Evolutionary conservation across 2,329 filamentous ascomycete genomes (phyloP).

Genomic region (Sporothrix pallida): DNA sequence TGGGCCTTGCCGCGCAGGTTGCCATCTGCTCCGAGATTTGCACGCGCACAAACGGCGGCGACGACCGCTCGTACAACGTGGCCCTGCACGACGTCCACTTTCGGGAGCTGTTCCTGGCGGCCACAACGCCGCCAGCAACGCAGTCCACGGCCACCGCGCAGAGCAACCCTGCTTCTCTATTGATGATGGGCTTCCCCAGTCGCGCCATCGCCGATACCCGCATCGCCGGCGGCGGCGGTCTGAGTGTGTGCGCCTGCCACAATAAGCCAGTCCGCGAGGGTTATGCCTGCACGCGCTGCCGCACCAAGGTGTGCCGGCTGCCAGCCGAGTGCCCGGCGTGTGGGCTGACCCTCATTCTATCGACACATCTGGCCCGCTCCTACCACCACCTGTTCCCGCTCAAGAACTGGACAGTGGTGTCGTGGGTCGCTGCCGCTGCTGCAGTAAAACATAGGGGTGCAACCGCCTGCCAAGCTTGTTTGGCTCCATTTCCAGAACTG

Average conservation of each 20-base stretch:
- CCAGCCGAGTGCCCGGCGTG: slow-evolving; percentile 92
- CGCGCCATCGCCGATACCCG: slow-evolving; percentile 74
- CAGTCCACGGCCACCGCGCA: slow-evolving; percentile 57
- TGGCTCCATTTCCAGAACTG: slow-evolving; percentile 69
- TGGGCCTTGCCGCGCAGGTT: slow-evolving; percentile 89
- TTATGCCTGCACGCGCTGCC: slow-evolving; percentile 89
- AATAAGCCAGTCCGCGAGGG: slow-evolving; percentile 81
- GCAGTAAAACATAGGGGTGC: slow-evolving; percentile 46
- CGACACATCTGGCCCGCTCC: slow-evolving; percentile 88
- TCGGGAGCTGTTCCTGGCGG: slow-evolving; percentile 82
- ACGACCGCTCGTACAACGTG: slow-evolving; percentile 73
- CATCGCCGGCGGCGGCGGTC: slow-evolving; percentile 63
- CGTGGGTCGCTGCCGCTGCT: slow-evolving; percentile 72
- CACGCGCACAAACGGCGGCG: slow-evolving; percentile 74
- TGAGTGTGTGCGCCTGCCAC: slow-evolving; percentile 89
- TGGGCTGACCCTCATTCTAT: slow-evolving; percentile 88
- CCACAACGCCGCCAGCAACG: slow-evolving; percentile 87
- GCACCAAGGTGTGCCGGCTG: slow-evolving; percentile 84
- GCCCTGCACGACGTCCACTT: slow-evolving; percentile 88
- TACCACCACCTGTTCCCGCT: slow-evolving; percentile 93
- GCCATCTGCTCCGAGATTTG: slow-evolving; percentile 92
- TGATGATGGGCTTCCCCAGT: slow-evolving; percentile 99
- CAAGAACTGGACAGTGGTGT: slow-evolving; percentile 86
- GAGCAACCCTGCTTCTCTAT: slow-evolving; percentile 61
- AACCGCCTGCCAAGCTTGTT: slow-evolving; percentile 77